Base-by-base conservation (phyloP, 371 early-diverging fungal species). In the Mucor indicus region DNA sequence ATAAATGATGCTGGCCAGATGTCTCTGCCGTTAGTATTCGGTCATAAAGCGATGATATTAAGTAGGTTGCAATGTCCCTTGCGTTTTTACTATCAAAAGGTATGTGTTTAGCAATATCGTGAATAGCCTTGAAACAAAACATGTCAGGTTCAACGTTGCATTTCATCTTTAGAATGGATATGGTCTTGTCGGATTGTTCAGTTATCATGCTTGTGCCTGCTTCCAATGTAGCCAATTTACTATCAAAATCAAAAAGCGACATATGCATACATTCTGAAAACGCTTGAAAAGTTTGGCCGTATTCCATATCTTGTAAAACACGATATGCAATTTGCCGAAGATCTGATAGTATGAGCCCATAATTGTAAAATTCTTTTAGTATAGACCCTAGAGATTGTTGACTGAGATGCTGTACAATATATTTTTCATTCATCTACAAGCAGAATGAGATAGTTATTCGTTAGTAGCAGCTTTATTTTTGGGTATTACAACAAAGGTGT, bases 241-340 rank as follows among this genome's bases (percentile, higher is more conserved):
- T 33, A 35, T 69, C 62, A n/a, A 73, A 67, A n/a, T 59, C 48
- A 2, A 38, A 27, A 0, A 73, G 21, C 7, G 54, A 37, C n/a
- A 37, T 49, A 11, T 44, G 30, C 6, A 73, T 32, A 19, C 48
- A 44, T 10, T 54, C 44, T 5, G 65, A 60, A 57, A 69, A 69
- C 4, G 74, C 74, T 42, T 67, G 63, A 10, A 51, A 57, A 1
- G 69, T 73, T 39, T 69, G 64, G 15, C 74, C 73, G 44, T 59
- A 64, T 21, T 43, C 22, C 1, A 20, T 35, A 16, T 45, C 27
- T 6, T 44, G 35, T 22, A 47, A 23, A 13, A 52, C 45, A 3
- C 55, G 57, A n/a, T 16, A 37, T 3, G 11, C 23, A 23, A 45
- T 23, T 6, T 48, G 24, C 23, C 70, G 57, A 12, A 67, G 46